Evolutionary conservation across 208 protist species (phyloP).

Genomic region (Porcisia deanei): DNA sequence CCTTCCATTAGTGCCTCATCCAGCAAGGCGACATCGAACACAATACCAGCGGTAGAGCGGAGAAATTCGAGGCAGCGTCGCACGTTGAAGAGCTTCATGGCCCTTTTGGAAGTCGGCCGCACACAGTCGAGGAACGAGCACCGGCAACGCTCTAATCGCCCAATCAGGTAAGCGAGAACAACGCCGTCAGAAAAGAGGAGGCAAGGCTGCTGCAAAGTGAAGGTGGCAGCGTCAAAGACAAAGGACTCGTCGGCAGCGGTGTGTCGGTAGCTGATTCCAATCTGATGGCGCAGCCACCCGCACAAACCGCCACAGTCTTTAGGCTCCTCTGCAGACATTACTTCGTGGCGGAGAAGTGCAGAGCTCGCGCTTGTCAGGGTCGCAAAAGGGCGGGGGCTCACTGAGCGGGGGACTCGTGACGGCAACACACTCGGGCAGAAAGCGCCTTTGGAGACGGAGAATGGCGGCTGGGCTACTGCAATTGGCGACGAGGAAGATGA

Average conservation of each 20-base stretch:
- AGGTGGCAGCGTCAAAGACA: slow-evolving; percentile 19
- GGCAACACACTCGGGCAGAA: background rate
- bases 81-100: slow-evolving; percentile 80
- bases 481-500: background rate
- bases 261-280: slow-evolving; percentile 57
- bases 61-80: slow-evolving; percentile 67
- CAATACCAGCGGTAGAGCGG: slow-evolving; percentile 38
- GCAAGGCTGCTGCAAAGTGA: slow-evolving; percentile 24
- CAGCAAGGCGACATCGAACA: slow-evolving; percentile 40
- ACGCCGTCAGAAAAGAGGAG: slow-evolving; percentile 78
- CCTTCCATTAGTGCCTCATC: slow-evolving; percentile 64
- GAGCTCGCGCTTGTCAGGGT: background rate
- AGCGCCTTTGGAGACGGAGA: background rate
- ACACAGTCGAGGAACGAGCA: slow-evolving; percentile 70
- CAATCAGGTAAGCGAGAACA: slow-evolving; percentile 62
- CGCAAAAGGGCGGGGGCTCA: background rate
- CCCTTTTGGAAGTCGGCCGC: slow-evolving; percentile 41
- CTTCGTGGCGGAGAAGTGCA: background rate
- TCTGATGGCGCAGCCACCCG: slow-evolving; percentile 47
- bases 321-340: background rate
- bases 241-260: slow-evolving; percentile 52
- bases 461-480: slow-evolving; percentile 1
- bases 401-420: background rate
- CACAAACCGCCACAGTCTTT: slow-evolving; percentile 9
- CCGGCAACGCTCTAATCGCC: slow-evolving; percentile 57